Conservation (phyloP, 1,139 yeast species). For the Hanseniaspora gamundiae region DNA sequence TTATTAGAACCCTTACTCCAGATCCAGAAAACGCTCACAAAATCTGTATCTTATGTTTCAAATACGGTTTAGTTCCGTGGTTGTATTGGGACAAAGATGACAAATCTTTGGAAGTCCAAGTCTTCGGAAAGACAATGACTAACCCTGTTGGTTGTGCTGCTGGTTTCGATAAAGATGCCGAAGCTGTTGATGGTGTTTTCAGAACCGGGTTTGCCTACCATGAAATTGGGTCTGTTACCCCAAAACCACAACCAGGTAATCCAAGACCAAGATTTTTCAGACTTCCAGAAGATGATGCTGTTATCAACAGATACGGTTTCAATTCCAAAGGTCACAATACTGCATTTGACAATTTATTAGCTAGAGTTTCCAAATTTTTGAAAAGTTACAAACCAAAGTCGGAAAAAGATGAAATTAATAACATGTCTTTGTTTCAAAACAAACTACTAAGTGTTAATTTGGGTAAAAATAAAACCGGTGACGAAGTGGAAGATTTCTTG, state of each 20-base stretch:
- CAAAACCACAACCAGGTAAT: slow-evolving; percentile 87
- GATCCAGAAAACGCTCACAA: slow-evolving; percentile 80
- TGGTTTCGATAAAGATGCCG: slow-evolving; percentile 90
- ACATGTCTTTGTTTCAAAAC: slow-evolving; percentile 50
- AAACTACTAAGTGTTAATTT: slow-evolving; percentile 70
- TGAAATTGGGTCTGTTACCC: slow-evolving; percentile 90
- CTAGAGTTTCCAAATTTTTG: slow-evolving; percentile 39
- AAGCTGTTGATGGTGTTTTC: slow-evolving; percentile 76
- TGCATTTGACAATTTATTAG: slow-evolving; percentile 52
- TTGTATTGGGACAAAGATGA: slow-evolving; percentile 45
- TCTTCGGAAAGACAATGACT: slow-evolving; percentile 49
- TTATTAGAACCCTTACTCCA: slow-evolving; percentile 49
- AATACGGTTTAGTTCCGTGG: slow-evolving; percentile 55
- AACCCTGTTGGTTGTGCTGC: slow-evolving; percentile 93
- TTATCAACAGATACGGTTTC: slow-evolving; percentile 88
- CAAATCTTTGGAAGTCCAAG: slow-evolving; percentile 42
- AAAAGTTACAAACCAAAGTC: slow-evolving; percentile 16
- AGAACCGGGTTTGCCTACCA: slow-evolving; percentile 78
- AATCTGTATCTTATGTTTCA: slow-evolving; percentile 59
- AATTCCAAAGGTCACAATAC: slow-evolving; percentile 79
- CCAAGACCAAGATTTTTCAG: slow-evolving; percentile 86
- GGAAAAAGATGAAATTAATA: slow-evolving; percentile 17
- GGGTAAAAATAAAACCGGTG: slow-evolving; percentile 88
- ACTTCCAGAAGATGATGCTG: slow-evolving; percentile 74
- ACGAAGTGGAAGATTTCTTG: slow-evolving; percentile 75